Evolutionary conservation across 208 protist genomes (phyloP).

Genomic region (Leishmania major): DNA sequence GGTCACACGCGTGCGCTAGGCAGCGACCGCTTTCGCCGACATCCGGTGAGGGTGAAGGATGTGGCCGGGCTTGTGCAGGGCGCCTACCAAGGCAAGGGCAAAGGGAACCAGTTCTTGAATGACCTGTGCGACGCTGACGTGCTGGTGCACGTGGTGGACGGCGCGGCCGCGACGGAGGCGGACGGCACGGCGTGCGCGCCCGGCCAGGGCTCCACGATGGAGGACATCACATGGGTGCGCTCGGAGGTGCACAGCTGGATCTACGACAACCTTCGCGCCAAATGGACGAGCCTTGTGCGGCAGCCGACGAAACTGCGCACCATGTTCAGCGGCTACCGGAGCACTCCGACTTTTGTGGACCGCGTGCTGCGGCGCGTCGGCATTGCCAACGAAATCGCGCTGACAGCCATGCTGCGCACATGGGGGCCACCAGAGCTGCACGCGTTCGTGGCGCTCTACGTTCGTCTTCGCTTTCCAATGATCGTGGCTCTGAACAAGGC

Average conservation of each 20-base stretch:
- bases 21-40: slow-evolving; percentile 52
- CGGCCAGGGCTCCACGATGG: slow-evolving; percentile 65
- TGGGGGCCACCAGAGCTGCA: slow-evolving; percentile 87
- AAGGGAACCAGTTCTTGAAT: slow-evolving; percentile 96
- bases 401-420: slow-evolving; percentile 31
- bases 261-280: slow-evolving; percentile 90
- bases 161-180: slow-evolving; percentile 83
- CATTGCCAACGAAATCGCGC: slow-evolving; percentile 46
- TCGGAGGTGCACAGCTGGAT: slow-evolving; percentile 94
- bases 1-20: slow-evolving; percentile 55
- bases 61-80: slow-evolving; percentile 95
- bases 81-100: slow-evolving; percentile 92
- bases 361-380: slow-evolving; percentile 59
- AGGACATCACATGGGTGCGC: slow-evolving; percentile 93
- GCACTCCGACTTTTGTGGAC: slow-evolving; percentile 74
- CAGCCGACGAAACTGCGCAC: slow-evolving; percentile 73
- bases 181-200: slow-evolving; percentile 78
- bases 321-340: slow-evolving; percentile 94
- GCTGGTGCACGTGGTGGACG: slow-evolving; percentile 95
- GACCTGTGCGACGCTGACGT: slow-evolving; percentile 94
- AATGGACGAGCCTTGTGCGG: slow-evolving; percentile 74
- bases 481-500: slow-evolving; percentile 93
- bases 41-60: slow-evolving; percentile 89
- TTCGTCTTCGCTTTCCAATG: slow-evolving; percentile 91
- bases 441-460: slow-evolving; percentile 88